Conservation (phyloP, 352 stramenopile species). For the Pythium rishiriense region DNA sequence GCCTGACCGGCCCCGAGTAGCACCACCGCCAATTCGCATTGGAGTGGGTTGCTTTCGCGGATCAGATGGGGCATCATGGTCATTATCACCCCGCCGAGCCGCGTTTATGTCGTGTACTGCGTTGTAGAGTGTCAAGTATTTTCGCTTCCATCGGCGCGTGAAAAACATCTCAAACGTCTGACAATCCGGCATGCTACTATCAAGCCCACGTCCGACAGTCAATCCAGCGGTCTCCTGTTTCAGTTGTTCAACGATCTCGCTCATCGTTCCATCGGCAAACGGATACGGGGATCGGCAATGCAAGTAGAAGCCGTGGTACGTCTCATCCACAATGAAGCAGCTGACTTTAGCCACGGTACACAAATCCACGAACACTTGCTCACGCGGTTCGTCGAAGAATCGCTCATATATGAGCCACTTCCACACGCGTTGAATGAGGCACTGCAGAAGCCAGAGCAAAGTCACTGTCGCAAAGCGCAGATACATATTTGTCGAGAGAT, state of each 20-base stretch:
- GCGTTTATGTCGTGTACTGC: constrained; percentile 28
- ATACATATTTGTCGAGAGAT: constrained; percentile 74
- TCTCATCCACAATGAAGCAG: constrained; percentile 90
- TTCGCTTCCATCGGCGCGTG: constrained; percentile 81
- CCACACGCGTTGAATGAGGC: constrained; percentile 80
- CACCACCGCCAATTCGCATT: constrained; percentile 8
- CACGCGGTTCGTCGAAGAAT: constrained; percentile 66
- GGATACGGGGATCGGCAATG: constrained; percentile 93
- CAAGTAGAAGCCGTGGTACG: constrained; percentile 94
- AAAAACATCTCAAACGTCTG: constrained; percentile 94
- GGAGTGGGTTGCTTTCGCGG: constrained; percentile 11
- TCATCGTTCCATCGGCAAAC: constrained; percentile 92
- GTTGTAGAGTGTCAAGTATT: constrained; percentile 69
- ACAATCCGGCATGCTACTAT: constrained; percentile 77
- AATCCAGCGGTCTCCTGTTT: constrained; percentile 89
- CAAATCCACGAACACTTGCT: constrained; percentile 91
- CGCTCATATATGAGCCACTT: constrained; percentile 88
- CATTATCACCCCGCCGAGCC: constrained; percentile 16
- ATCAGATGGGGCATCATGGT: constrained; percentile 18
- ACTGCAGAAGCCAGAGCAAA: constrained; percentile 85
- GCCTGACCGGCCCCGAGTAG: not conserved
- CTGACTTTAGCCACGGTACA: constrained; percentile 94
- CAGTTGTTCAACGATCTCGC: constrained; percentile 90
- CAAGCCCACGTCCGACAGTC: constrained; percentile 81
- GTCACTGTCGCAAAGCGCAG: constrained; percentile 90